Evolutionary conservation across 2,329 filamentous ascomycete genomes (phyloP), one percentile per base, ranked within the genome.

Genomic region (Chaetomium strumarium): DNA sequence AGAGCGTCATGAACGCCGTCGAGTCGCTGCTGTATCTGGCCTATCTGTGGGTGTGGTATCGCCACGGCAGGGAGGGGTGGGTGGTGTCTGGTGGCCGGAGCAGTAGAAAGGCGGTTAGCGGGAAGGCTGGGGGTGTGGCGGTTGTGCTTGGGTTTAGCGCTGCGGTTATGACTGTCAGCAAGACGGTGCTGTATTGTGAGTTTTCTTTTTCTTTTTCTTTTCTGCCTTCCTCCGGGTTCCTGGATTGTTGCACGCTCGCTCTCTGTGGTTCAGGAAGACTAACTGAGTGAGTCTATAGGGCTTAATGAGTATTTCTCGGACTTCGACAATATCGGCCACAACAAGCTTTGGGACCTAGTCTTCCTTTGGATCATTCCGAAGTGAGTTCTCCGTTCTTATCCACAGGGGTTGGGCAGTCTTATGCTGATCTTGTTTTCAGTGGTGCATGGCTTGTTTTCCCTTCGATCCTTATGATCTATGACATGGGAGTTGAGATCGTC

Each of bases 111-210:
- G 65, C 63, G 2, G 53, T 81, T 3, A 64, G 55, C 0, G 79
- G 79, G 0, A 62, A 72, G 1, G 54, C 62, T 2, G 78, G 72
- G 0, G 78, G 71, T 0, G 17, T 68, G 52, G 76, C 76, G 0
- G 65, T 77, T 3, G 38, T 81, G 16, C 44, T 79, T 2, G 75
- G 72, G 5, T 81, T 80, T 58, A 72, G 74, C 53, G 76, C 76
- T 0, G 74, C 76, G 1, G 72, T 82, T 49, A 82, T 82, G 80
- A 83, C 80, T 1, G 59, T 82, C 11, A 80, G 76, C 72, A 83
- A 83, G 74, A 83, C 80, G n/a, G 64, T 76, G 11, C 65, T 83
- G 2, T 83, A 83, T 63, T 81, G 79, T 80, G 57, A 65, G 78
- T 72, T 56, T 48, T 47, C n/a, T 71, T 55, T 42, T 42, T 13